Conservation (phyloP, 2,329 filamentous ascomycete species). For the Fusarium hainanense region DNA sequence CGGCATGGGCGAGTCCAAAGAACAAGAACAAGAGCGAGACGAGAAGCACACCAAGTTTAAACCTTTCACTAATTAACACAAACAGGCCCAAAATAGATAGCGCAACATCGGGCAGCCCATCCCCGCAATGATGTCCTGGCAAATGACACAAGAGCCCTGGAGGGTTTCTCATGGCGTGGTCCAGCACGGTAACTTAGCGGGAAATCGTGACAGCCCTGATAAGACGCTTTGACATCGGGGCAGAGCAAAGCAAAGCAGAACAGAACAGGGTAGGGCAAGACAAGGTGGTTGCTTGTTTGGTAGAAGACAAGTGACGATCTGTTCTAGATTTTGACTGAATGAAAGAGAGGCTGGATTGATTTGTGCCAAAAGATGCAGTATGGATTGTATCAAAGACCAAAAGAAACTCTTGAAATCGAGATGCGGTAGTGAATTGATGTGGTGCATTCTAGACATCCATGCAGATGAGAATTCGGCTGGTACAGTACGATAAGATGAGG, state of each 20-base stretch:
- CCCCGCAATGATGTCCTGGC: constrained; percentile 38
- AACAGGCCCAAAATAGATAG: constrained; percentile 40
- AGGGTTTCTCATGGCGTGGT: constrained; percentile 29
- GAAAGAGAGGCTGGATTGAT: constrained; percentile 17
- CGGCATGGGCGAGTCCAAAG: constrained; percentile 34
- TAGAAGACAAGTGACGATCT: constrained; percentile 34
- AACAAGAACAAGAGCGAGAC: not conserved
- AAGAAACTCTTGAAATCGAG: not conserved
- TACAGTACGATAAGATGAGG: constrained; percentile 25
- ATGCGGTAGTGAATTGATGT: constrained; percentile 28
- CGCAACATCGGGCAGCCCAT: constrained; percentile 24
- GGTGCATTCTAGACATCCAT: constrained; percentile 11
- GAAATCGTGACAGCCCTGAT: constrained; percentile 20
- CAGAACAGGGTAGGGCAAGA: not conserved
- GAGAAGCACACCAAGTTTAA: constrained; percentile 27
- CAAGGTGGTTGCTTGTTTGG: constrained; percentile 28
- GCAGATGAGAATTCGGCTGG: constrained; percentile 2
- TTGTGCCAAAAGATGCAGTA: constrained; percentile 22
- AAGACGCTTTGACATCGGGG: constrained; percentile 31
- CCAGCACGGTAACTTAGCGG: not conserved
- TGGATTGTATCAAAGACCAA: constrained; percentile 13
- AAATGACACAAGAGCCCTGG: constrained; percentile 36
- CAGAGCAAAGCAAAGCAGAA: not conserved
- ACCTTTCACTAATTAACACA: constrained; percentile 26
- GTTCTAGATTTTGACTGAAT: constrained; percentile 34